Conservation (phyloP, 371 early-diverging fungal species). For the Mortierella sp. region DNA sequence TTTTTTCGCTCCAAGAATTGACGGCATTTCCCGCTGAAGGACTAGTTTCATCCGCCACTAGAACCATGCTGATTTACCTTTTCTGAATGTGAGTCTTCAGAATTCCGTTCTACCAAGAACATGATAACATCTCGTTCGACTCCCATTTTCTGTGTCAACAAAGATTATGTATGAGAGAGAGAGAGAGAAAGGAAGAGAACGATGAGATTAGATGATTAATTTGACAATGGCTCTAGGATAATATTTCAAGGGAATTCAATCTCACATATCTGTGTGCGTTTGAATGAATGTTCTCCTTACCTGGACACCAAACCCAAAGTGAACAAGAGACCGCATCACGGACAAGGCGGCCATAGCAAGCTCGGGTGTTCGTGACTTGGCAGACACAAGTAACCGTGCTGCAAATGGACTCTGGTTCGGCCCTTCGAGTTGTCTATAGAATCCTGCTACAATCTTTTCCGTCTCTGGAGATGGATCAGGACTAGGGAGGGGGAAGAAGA, state of each 20-base stretch:
- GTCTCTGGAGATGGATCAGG: conserved; percentile 19
- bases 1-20: too few species aligned
- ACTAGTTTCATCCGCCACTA: too few species aligned
- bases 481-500: not conserved
- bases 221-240: too few species aligned
- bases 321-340: conserved; percentile 30
- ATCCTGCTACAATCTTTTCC: conserved; percentile 1
- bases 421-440: conserved; percentile 27
- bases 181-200: too few species aligned
- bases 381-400: conserved; percentile 20
- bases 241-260: not conserved
- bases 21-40: too few species aligned
- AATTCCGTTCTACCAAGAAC: conserved; percentile 33
- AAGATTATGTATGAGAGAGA: too few species aligned
- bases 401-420: conserved; percentile 36
- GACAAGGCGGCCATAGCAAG: conserved; percentile 38
- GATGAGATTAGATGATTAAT: too few species aligned
- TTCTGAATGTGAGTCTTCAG: conserved; percentile 25
- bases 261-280: too few species aligned
- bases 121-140: conserved; percentile 17
- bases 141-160: conserved; percentile 22
- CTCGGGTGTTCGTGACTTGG: conserved; percentile 37
- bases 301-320: conserved; percentile 32
- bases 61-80: too few species aligned
- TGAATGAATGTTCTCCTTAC: too few species aligned